Evolutionary conservation across 2,329 filamentous ascomycete genomes (phyloP).

Genomic region (Rhinocladiella similis): DNA sequence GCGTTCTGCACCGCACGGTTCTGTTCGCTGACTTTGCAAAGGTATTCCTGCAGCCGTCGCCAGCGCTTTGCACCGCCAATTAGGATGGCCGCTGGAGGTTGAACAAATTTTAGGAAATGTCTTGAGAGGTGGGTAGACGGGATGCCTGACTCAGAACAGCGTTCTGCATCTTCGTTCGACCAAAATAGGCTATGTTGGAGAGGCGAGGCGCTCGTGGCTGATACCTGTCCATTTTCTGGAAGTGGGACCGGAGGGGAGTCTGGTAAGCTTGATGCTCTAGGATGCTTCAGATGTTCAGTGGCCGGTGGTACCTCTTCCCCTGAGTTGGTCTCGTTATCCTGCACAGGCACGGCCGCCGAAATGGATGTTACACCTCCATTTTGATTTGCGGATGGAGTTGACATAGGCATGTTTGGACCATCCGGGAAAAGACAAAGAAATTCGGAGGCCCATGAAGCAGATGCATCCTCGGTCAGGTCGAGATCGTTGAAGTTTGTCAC

Average conservation of each 20-base stretch:
- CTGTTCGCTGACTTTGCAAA: not conserved
- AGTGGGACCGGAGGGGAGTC: no score
- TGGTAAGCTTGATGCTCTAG: no score
- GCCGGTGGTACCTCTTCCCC: no score
- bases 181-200: no score
- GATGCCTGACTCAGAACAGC: no score
- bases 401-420: not conserved
- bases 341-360: not conserved
- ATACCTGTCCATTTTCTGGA: no score
- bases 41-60: not conserved
- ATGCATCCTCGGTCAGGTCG: not conserved
- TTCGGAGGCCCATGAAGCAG: not conserved
- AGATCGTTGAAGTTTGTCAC: not conserved
- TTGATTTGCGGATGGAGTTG: no score
- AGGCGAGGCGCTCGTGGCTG: no score
- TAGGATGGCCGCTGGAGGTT: not conserved
- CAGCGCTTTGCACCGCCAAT: slow-evolving; percentile 3
- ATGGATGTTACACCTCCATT: not conserved
- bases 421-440: slow-evolving; percentile 1
- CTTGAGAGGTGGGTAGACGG: no score
- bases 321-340: not conserved
- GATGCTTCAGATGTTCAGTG: no score
- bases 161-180: not conserved
- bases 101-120: not conserved
- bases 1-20: not conserved